Percentiles rank a stretch among this genome's conserved stretches.
phyloP scores from a whole-genome alignment of 108 stramenopile genomes.

The Cyclotella sp. region DNA sequence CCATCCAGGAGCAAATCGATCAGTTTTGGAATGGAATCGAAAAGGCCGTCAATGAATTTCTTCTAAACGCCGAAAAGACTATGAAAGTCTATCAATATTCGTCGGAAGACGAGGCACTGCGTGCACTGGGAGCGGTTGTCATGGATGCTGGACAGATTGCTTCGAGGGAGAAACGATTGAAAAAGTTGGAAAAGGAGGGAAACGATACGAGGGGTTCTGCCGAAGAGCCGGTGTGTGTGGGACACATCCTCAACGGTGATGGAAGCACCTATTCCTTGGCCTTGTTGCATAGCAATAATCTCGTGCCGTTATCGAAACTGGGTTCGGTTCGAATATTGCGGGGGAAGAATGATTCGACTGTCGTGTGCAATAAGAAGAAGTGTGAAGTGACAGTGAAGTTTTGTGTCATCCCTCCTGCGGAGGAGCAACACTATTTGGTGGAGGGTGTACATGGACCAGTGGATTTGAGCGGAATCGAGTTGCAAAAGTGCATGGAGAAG shows the following conservation, averaged over 20 bases:
- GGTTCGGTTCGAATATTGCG: conserved; percentile 37
- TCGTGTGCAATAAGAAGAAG: conserved; percentile 69
- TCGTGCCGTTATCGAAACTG: conserved; percentile 40
- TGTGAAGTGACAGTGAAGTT: conserved; percentile 74
- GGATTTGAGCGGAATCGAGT: neutral
- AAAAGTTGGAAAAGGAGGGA: conserved; percentile 30
- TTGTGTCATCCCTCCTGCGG: conserved; percentile 42
- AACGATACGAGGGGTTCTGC: neutral
- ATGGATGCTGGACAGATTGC: conserved; percentile 56
- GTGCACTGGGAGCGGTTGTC: conserved; percentile 44
- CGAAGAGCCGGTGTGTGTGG: conserved; percentile 4
- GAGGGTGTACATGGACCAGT: neutral
- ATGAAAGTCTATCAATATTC: neutral
- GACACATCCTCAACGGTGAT: conserved; percentile 5
- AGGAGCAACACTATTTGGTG: conserved; percentile 3
- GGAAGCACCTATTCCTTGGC: conserved; percentile 42
- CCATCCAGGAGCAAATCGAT: conserved; percentile 12
- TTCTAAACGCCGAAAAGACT: conserved; percentile 23
- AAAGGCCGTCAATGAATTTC: conserved; percentile 54
- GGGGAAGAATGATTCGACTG: conserved; percentile 25
- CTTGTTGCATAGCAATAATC: conserved; percentile 38
- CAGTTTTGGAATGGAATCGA: conserved; percentile 58
- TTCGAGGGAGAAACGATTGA: conserved; percentile 37
- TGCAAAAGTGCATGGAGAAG: conserved; percentile 15
- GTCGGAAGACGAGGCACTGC: conserved; percentile 48